Base-by-base conservation (phyloP, 768 basidiomycete species). In the Rhizopogon vesiculosus region DNA sequence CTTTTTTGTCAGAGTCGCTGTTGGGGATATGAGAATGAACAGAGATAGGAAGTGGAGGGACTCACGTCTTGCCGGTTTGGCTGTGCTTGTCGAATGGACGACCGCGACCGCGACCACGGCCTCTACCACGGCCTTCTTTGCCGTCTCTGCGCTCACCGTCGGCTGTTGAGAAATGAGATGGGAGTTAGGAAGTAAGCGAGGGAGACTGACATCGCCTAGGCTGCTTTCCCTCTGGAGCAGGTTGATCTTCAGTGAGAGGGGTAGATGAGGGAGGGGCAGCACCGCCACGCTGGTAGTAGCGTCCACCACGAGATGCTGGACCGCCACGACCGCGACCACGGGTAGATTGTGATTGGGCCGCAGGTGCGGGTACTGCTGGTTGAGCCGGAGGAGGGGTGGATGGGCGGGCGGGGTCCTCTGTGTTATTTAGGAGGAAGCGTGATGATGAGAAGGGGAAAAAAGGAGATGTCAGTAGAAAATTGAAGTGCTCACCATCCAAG, bases 1-100 rank as follows among this genome's bases (percentile, higher is more conserved):
- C 75, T 77, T 92, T 93, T 82, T 98, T 98, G 63, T 94, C 91
- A 44, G 91, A 88, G 75, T 98, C 96, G 70, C 91, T 94, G 59
- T 46, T 54, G 56, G 55, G 60, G 57, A 58, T 59, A 46, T 56
- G 56, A 52, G 45, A 29, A 22, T 44, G 53, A 3, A 56, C 40
- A 49, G 42, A 16, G 35, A 31, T 55, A n/a, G 16, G 31, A 31
- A 56, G 43, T 28, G 19, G 43, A 25, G 19, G 18, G 19, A 78
- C 87, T 59, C 64, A 89, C 89, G 78, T 86, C 74, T 87, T 89
- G 70, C 89, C 92, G 41, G 92, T 92, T 66, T 81, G 83, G 64
- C 87, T 90, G 73, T 93, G 92, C 74, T 79, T 89, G 77, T 96
- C 94, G 68, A 84, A 91, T 59, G 82, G 76, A 69, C 91, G 86